Conservation (phyloP, 2,329 filamentous ascomycete genomes). For the Fusarium lateritium region DNA sequence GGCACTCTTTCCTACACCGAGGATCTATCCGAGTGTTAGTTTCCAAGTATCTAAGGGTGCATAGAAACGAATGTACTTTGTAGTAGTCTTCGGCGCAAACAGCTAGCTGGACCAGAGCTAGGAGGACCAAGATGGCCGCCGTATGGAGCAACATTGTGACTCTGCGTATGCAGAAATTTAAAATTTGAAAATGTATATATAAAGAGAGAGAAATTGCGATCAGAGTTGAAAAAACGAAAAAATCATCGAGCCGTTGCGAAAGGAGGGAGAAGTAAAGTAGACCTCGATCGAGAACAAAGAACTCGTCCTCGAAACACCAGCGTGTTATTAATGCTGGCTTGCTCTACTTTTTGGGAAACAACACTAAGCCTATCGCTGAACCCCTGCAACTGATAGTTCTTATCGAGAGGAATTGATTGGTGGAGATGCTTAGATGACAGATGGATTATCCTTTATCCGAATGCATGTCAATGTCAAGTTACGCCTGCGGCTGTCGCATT, state of each 20-base stretch:
- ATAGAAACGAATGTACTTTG: slow-evolving; percentile 66
- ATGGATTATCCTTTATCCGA: slow-evolving; percentile 45
- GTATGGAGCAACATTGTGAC: slow-evolving; percentile 67
- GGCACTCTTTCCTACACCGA: slow-evolving; percentile 84
- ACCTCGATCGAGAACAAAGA: slow-evolving; percentile 26
- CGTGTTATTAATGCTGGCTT: slow-evolving; percentile 54
- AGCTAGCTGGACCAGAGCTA: slow-evolving; percentile 68
- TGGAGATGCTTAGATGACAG: slow-evolving; percentile 5
- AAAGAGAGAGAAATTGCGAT: slow-evolving; percentile 15
- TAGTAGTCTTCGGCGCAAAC: slow-evolving; percentile 82
- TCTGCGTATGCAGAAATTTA: slow-evolving; percentile 31
- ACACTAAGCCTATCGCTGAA: slow-evolving; percentile 34
- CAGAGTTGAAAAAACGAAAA: slow-evolving; percentile 7
- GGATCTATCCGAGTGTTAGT: slow-evolving; percentile 66
- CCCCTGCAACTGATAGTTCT: slow-evolving; percentile 28
- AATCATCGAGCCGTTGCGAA: slow-evolving; percentile 12
- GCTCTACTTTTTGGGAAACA: slow-evolving; percentile 37
- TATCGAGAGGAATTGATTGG: slow-evolving; percentile 48
- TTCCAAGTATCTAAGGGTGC: not conserved
- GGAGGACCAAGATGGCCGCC: slow-evolving; percentile 65
- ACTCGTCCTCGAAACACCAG: slow-evolving; percentile 50
- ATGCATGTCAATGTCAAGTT: slow-evolving; percentile 12
- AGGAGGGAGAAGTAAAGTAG: slow-evolving; percentile 15
- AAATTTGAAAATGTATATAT: slow-evolving; percentile 3
- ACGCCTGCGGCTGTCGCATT: slow-evolving; percentile 16